These are phyloP conservation scores for Syncephalastrum racemosum DNA, from an alignment of 371 early-diverging fungal genomes.

Conservation along the genomic window DNA sequence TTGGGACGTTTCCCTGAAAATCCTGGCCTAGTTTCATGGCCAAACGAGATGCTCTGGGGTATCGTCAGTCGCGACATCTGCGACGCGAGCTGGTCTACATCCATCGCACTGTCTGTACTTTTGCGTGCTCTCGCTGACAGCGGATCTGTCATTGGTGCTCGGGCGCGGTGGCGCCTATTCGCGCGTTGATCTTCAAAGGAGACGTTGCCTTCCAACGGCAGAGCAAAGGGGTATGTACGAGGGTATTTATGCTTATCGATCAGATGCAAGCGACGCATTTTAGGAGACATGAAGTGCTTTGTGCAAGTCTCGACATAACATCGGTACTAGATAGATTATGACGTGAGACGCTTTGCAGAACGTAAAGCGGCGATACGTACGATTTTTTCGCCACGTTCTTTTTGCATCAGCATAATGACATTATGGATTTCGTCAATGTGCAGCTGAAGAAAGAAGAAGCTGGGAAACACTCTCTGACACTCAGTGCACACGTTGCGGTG, in stretches of 20 bases:
- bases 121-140: no score
- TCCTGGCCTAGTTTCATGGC: slow-evolving; percentile 18
- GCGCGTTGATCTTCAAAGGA: slow-evolving; percentile 34
- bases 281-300: slow-evolving; percentile 45
- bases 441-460: slow-evolving; percentile 47
- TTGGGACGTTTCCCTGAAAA: not conserved
- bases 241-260: slow-evolving; percentile 71
- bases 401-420: slow-evolving; percentile 42
- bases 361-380: slow-evolving; percentile 27
- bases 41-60: slow-evolving; percentile 41
- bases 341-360: not conserved
- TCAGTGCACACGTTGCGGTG: slow-evolving; percentile 55
- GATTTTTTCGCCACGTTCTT: slow-evolving; percentile 60
- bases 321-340: slow-evolving; percentile 45
- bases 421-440: slow-evolving; percentile 63
- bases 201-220: slow-evolving; percentile 54
- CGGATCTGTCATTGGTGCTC: not conserved
- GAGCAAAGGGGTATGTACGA: slow-evolving; percentile 60
- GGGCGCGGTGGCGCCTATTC: not conserved
- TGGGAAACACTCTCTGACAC: slow-evolving; percentile 56
- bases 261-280: slow-evolving; percentile 61
- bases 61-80: slow-evolving; percentile 28
- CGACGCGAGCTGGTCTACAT: slow-evolving; percentile 23
- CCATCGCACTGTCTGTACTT: slow-evolving; percentile 1
- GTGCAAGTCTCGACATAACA: slow-evolving; percentile 72